These are phyloP conservation scores for Aspergillus sp. DNA, from an alignment of 2,329 filamentous ascomycete genomes.

Conservation along the genomic window DNA sequence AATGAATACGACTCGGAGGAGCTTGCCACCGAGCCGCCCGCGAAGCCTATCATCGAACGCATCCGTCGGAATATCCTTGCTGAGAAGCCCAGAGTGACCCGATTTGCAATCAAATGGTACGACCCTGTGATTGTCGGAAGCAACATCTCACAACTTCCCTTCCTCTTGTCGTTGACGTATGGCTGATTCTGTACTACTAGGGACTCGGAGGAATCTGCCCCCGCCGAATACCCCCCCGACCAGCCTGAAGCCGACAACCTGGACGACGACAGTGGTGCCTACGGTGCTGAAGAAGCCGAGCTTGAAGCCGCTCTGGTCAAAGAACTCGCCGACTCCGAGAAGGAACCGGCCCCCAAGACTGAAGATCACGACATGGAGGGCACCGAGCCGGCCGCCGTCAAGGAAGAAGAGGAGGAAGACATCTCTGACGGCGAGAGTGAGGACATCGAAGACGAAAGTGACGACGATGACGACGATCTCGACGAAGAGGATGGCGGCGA, in stretches of 20 bases:
- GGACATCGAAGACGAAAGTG: slow-evolving; percentile 75
- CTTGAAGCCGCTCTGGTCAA: slow-evolving; percentile 63
- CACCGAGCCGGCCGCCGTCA: slow-evolving; percentile 55
- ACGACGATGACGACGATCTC: slow-evolving; percentile 68
- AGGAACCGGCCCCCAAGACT: slow-evolving; percentile 31
- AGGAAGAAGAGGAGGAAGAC: slow-evolving; percentile 59
- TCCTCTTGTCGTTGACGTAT: background rate
- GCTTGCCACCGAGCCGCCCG: slow-evolving; percentile 81
- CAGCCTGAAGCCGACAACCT: slow-evolving; percentile 90
- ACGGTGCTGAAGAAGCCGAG: slow-evolving; percentile 86
- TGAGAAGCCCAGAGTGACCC: slow-evolving; percentile 94
- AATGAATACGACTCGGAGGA: slow-evolving; percentile 97
- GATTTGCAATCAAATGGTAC: slow-evolving; percentile 98
- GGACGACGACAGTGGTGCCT: slow-evolving; percentile 79
- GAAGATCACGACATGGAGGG: slow-evolving; percentile 77
- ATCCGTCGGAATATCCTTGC: slow-evolving; percentile 89
- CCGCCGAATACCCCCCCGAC: slow-evolving; percentile 93
- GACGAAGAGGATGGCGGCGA: slow-evolving; percentile 63
- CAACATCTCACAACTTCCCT: too few relatives aligned
- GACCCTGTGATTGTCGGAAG: background rate
- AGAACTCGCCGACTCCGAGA: slow-evolving; percentile 51
- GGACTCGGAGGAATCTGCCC: slow-evolving; percentile 97
- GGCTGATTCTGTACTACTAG: slow-evolving; percentile 47
- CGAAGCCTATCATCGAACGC: slow-evolving; percentile 89
- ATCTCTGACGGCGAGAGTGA: slow-evolving; percentile 75